phyloP scores from a whole-genome alignment of 345 rosid genomes.

The Microthlaspi erraticum region DNA sequence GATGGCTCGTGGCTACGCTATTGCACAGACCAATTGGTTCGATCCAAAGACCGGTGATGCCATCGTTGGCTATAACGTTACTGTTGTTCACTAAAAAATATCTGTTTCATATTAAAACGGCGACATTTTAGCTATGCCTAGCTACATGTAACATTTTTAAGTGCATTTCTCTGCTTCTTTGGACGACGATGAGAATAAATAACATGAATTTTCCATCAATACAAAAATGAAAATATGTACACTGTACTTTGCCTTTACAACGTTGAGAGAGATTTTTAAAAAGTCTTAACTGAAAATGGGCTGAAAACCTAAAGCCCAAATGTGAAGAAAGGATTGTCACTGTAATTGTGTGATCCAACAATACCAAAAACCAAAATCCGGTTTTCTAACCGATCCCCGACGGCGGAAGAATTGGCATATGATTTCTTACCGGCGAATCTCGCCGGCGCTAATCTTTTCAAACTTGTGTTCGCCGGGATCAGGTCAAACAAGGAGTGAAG shows the following conservation, averaged over 20 bases:
- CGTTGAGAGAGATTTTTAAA: too few relatives aligned
- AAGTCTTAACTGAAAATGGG: too few relatives aligned
- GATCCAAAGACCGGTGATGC: conserved; percentile 57
- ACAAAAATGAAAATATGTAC: too few relatives aligned
- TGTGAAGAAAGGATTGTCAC: not conserved
- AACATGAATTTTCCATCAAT: not conserved
- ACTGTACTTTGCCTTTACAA: too few relatives aligned
- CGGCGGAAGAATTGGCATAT: conserved; percentile 31
- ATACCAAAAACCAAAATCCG: conserved; percentile 41
- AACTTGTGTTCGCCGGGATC: not conserved
- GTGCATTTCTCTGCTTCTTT: not conserved
- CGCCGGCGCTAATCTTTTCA: conserved; percentile 42
- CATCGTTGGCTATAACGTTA: conserved; percentile 66
- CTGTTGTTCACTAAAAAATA: conserved; percentile 50
- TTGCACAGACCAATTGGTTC: conserved; percentile 50
- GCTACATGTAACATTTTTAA: conserved; percentile 1
- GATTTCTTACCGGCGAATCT: conserved; percentile 42
- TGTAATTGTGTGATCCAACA: conserved; percentile 11
- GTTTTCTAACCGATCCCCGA: conserved; percentile 34
- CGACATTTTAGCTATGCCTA: not conserved
- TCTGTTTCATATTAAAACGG: not conserved
- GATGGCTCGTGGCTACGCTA: conserved; percentile 67
- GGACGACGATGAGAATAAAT: not conserved
- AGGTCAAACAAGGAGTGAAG: conserved; percentile 7
- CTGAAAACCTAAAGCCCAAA: conserved; percentile 22